These are phyloP conservation scores for Trapa incisa DNA, from an alignment of 345 rosid species.

Conservation along the genomic window DNA sequence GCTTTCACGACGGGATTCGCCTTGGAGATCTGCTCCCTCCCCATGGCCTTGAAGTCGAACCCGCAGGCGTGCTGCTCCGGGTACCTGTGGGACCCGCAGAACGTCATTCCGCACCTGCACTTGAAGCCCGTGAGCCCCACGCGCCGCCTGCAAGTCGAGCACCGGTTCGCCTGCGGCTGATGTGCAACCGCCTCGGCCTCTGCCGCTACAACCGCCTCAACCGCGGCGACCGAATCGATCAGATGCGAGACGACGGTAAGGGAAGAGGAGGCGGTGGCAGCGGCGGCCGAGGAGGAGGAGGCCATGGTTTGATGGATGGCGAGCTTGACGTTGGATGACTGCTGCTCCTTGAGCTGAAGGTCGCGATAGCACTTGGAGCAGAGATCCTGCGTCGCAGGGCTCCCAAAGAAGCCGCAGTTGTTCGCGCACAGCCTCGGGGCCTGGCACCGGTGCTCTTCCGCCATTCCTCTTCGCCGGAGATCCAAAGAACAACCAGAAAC, in stretches of 20 bases:
- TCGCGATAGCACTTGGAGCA: slow-evolving; percentile 77
- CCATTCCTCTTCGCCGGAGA: slow-evolving; percentile 27
- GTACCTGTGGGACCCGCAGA: slow-evolving; percentile 71
- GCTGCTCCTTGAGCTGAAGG: slow-evolving; percentile 51
- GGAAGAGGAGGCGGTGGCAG: not conserved
- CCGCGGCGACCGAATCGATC: slow-evolving; percentile 6
- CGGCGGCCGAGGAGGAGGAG: slow-evolving; percentile 8
- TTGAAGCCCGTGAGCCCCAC: slow-evolving; percentile 76
- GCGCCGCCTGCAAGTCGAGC: slow-evolving; percentile 61
- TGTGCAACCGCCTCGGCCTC: not conserved
- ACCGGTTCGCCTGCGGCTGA: slow-evolving; percentile 35
- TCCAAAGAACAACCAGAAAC: not conserved
- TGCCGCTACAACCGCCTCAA: not conserved
- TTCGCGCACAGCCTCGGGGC: slow-evolving; percentile 55
- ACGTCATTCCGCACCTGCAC: slow-evolving; percentile 72
- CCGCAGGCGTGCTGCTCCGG: slow-evolving; percentile 65
- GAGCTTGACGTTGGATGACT: slow-evolving; percentile 45
- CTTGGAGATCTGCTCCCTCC: slow-evolving; percentile 59
- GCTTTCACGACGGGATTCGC: slow-evolving; percentile 70
- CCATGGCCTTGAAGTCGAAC: slow-evolving; percentile 60
- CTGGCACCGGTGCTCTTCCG: slow-evolving; percentile 81
- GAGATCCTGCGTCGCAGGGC: slow-evolving; percentile 61
- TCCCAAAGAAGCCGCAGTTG: slow-evolving; percentile 85
- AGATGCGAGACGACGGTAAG: slow-evolving; percentile 5
- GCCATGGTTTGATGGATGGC: slow-evolving; percentile 37